These are phyloP conservation scores for Lasiosphaeria ovina DNA, from an alignment of 495 filamentous ascomycete genomes.

Conservation along the genomic window DNA sequence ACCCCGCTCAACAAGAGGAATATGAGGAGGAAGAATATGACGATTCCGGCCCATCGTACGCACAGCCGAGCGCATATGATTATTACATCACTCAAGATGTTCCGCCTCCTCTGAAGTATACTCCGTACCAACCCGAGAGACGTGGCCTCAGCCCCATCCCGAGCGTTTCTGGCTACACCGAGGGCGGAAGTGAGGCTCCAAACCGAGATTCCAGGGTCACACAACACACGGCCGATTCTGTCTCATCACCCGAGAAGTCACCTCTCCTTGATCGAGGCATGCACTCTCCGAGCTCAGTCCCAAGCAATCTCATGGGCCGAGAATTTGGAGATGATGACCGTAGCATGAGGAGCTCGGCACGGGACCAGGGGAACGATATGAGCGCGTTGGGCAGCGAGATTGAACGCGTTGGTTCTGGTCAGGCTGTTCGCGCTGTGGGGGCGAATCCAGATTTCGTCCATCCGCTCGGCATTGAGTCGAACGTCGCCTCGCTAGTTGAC, in stretches of 20 bases:
- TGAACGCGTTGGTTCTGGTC: constrained; percentile 60
- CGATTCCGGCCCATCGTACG: constrained; percentile 30
- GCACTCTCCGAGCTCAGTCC: constrained; percentile 36
- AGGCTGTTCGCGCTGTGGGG: constrained; percentile 64
- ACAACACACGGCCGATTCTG: constrained; percentile 45
- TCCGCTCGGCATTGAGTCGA: constrained; percentile 74
- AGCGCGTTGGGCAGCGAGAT: constrained; percentile 70
- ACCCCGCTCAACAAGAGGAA: constrained; percentile 37
- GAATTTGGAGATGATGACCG: constrained; percentile 42
- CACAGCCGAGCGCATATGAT: constrained; percentile 46
- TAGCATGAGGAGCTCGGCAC: constrained; percentile 40
- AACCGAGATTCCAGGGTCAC: constrained; percentile 50
- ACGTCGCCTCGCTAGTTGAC: constrained; percentile 81
- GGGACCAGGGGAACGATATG: constrained; percentile 58
- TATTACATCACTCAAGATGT: constrained; percentile 55
- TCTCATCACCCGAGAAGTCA: constrained; percentile 41
- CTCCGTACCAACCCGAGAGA: constrained; percentile 54
- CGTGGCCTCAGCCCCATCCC: constrained; percentile 82
- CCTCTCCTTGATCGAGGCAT: constrained; percentile 30
- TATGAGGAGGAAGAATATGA: constrained; percentile 37
- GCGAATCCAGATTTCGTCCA: constrained; percentile 75
- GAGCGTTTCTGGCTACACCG: constrained; percentile 75
- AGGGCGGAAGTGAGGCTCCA: constrained; percentile 46
- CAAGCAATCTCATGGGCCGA: constrained; percentile 40
- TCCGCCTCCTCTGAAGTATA: constrained; percentile 54